phyloP scores from a whole-genome alignment of 768 basidiomycete genomes.

The Hygrophorus russula region DNA sequence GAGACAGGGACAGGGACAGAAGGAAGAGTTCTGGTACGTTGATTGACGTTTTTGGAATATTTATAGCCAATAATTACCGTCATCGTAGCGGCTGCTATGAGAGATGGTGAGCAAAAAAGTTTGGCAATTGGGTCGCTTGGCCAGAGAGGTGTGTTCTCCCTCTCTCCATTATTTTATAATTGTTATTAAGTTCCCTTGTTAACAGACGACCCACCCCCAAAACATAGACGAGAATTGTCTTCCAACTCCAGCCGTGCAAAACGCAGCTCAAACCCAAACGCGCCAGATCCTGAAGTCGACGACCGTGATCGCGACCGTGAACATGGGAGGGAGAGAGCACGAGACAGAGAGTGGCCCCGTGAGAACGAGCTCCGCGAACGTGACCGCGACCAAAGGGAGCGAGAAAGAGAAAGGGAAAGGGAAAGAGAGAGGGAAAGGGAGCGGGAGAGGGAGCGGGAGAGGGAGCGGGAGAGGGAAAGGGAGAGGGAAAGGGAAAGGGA shows the following conservation, averaged over 20 bases:
- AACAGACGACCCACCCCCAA: no score
- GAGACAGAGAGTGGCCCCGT: neutral
- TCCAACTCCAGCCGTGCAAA: neutral
- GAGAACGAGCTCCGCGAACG: constrained; percentile 4
- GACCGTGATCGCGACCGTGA: constrained; percentile 9
- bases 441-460: no score
- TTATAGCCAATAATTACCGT: no score
- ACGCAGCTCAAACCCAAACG: neutral
- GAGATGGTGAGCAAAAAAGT: no score
- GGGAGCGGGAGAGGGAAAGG: no score
- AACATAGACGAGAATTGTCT: neutral
- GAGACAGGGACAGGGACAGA: neutral
- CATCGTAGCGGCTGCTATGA: no score
- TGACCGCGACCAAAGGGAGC: constrained; percentile 12
- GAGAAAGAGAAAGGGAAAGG: constrained; percentile 15
- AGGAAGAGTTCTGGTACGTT: neutral
- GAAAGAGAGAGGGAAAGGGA: no score
- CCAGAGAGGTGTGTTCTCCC: no score
- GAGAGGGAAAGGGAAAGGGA: constrained; percentile 12
- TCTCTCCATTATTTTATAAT: no score
- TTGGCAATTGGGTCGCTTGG: no score
- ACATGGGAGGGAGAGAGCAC: constrained; percentile 10
- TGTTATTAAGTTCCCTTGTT: no score
- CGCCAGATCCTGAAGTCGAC: neutral
- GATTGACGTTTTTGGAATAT: neutral